Evolutionary conservation across 2,329 filamentous ascomycete species (phyloP).

Genomic region (Phialophora expanda): DNA sequence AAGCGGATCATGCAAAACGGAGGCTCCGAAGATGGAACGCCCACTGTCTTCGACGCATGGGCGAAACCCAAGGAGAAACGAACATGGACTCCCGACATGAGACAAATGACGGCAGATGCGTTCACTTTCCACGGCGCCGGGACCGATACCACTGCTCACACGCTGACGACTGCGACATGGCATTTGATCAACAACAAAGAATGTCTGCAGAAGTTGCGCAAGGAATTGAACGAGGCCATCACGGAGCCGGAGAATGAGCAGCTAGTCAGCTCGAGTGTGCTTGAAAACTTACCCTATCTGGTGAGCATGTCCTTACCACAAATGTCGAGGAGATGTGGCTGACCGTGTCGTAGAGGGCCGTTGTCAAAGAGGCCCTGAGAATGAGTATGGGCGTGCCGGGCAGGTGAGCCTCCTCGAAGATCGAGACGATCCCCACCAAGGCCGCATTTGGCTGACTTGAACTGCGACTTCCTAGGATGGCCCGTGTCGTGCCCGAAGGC

Average conservation of each 20-base stretch:
- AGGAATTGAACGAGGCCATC: constrained; percentile 27
- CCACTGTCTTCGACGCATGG: constrained; percentile 39
- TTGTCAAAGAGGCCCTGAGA: constrained; percentile 27
- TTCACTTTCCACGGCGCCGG: constrained; percentile 30
- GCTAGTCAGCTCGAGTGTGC: constrained; percentile 17
- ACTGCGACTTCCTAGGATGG: constrained; percentile 9
- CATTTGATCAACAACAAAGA: constrained; percentile 21
- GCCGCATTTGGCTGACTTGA: not conserved
- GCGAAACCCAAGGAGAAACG: constrained; percentile 18
- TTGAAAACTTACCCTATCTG: constrained; percentile 27
- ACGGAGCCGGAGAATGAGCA: constrained; percentile 4
- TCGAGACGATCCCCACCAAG: not conserved
- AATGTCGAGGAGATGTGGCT: not conserved
- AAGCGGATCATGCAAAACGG: constrained; percentile 21
- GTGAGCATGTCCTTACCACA: constrained; percentile 1
- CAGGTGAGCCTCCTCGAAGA: constrained; percentile 5
- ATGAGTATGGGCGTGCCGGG: constrained; percentile 23
- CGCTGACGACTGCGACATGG: constrained; percentile 26
- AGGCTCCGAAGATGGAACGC: constrained; percentile 12
- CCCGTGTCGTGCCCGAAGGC: constrained; percentile 19
- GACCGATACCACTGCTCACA: constrained; percentile 34
- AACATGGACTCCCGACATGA: constrained; percentile 3
- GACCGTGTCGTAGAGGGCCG: constrained; percentile 18
- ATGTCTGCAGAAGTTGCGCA: constrained; percentile 20
- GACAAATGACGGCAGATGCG: constrained; percentile 28